phyloP scores from a whole-genome alignment of 805 yeast species.

The Saccharomycopsis capsularis region DNA sequence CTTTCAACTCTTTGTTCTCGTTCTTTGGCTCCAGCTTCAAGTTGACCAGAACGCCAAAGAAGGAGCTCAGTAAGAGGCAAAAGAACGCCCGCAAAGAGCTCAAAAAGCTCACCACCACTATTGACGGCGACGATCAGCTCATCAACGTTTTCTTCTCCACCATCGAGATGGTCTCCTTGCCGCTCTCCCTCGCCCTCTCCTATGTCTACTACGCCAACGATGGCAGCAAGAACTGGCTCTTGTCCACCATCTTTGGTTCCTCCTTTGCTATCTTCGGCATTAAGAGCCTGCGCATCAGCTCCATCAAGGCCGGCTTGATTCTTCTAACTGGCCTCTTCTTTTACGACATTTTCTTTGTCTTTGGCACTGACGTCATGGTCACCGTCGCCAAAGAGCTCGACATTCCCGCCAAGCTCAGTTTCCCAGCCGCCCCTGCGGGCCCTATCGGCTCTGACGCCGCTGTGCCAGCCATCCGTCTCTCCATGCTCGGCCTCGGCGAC shows the following conservation, averaged over 20 bases:
- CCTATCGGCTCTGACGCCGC: slow-evolving; percentile 9
- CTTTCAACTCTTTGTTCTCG: background rate
- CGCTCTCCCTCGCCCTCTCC: slow-evolving; percentile 22
- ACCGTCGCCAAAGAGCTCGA: slow-evolving; percentile 50
- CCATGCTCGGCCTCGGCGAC: slow-evolving; percentile 60
- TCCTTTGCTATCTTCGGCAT: slow-evolving; percentile 41
- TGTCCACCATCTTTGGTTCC: slow-evolving; percentile 38
- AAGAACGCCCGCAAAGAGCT: background rate
- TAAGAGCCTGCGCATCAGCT: slow-evolving; percentile 32
- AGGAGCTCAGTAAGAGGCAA: slow-evolving; percentile 13
- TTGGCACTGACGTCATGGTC: slow-evolving; percentile 53
- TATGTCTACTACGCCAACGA: slow-evolving; percentile 23
- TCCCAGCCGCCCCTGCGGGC: slow-evolving; percentile 31
- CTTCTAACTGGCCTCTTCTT: slow-evolving; percentile 44
- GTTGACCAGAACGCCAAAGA: background rate
- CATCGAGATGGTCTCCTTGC: slow-evolving; percentile 27
- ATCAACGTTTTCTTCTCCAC: slow-evolving; percentile 31
- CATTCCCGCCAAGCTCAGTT: slow-evolving; percentile 42
- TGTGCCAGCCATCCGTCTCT: slow-evolving; percentile 25
- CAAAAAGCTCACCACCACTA: background rate
- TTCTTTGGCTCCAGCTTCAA: background rate
- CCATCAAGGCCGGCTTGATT: slow-evolving; percentile 39
- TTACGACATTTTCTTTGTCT: slow-evolving; percentile 64
- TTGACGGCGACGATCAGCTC: slow-evolving; percentile 29
- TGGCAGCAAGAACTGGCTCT: slow-evolving; percentile 38